Percentiles rank a stretch among this genome's conserved stretches.
phyloP scores from a whole-genome alignment of 2,329 filamentous ascomycete species.

The Xylariaceae sp. region DNA sequence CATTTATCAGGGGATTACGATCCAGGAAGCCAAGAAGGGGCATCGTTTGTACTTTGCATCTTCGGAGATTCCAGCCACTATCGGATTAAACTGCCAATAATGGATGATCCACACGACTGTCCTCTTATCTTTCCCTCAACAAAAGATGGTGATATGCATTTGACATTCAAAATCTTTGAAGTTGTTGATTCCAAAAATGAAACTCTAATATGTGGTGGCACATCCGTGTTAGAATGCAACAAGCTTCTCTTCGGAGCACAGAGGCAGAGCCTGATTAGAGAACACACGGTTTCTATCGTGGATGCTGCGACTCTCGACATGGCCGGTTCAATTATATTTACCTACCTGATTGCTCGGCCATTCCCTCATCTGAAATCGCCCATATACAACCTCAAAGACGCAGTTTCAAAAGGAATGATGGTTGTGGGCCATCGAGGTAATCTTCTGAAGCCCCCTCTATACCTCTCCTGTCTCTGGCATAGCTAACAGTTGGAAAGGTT shows the following conservation, averaged over 20 bases:
- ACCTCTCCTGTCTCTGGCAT: too few relatives aligned
- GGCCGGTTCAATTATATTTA: conserved; percentile 33
- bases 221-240: conserved; percentile 24
- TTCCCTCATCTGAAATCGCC: conserved; percentile 14
- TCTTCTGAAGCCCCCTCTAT: not conserved
- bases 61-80: conserved; percentile 5
- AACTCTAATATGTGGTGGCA: conserved; percentile 26
- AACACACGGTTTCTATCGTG: conserved; percentile 32
- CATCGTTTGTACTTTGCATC: too few relatives aligned
- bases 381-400: conserved; percentile 1
- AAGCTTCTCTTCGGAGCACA: conserved; percentile 23
- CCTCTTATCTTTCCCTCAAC: conserved; percentile 22
- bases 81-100: conserved; percentile 22
- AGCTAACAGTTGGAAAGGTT: conserved; percentile 1
- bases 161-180: conserved; percentile 23
- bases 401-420: not conserved
- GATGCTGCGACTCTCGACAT: conserved; percentile 26
- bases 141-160: conserved; percentile 6
- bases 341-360: conserved; percentile 28
- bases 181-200: conserved; percentile 1
- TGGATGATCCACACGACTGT: conserved; percentile 21
- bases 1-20: too few relatives aligned
- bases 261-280: conserved; percentile 32
- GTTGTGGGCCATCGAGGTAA: conserved; percentile 35
- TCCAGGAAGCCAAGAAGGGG: too few relatives aligned